phyloP scores from a whole-genome alignment of 2,329 filamentous ascomycete species.

The Catunica adiposa region DNA sequence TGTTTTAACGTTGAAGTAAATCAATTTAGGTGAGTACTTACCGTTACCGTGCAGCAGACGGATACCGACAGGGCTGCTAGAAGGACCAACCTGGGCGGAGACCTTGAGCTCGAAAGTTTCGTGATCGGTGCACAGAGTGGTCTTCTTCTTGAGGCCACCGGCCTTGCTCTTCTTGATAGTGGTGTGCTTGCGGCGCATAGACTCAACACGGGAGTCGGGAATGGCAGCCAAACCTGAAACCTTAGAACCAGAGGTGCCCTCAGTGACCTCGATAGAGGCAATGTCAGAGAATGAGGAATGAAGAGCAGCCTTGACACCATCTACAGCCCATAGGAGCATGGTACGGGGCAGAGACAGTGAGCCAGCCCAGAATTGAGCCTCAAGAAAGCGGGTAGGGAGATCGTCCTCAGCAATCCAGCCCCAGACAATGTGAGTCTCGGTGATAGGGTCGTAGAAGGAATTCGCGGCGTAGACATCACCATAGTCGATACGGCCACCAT shows the following conservation, averaged over 20 bases:
- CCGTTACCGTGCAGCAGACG: conserved; percentile 12
- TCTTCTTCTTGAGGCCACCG: conserved; percentile 13
- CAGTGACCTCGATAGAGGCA: conserved; percentile 7
- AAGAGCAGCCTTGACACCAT: conserved; percentile 9
- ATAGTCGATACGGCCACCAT: conserved; percentile 16
- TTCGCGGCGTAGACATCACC: conserved; percentile 17
- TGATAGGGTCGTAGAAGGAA: conserved; percentile 16
- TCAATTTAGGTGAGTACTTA: background rate
- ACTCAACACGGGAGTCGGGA: conserved; percentile 5
- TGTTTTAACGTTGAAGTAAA: background rate
- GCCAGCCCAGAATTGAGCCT: conserved; percentile 11
- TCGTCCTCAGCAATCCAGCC: conserved; percentile 11
- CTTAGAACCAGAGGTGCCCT: conserved; percentile 1
- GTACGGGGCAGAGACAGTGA: conserved; percentile 10
- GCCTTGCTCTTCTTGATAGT: conserved; percentile 4
- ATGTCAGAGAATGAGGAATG: conserved; percentile 6
- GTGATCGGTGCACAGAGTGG: conserved; percentile 9
- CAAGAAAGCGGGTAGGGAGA: conserved; percentile 6
- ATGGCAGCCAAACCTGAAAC: conserved; percentile 8
- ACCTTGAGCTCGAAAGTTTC: conserved; percentile 10
- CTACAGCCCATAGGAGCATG: conserved; percentile 7
- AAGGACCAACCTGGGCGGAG: conserved; percentile 3
- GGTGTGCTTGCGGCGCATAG: conserved; percentile 10
- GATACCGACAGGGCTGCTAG: conserved; percentile 8
- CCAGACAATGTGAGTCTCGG: conserved; percentile 4